phyloP scores from a whole-genome alignment of 768 basidiomycete genomes.

The Tylopilus intermedius region DNA sequence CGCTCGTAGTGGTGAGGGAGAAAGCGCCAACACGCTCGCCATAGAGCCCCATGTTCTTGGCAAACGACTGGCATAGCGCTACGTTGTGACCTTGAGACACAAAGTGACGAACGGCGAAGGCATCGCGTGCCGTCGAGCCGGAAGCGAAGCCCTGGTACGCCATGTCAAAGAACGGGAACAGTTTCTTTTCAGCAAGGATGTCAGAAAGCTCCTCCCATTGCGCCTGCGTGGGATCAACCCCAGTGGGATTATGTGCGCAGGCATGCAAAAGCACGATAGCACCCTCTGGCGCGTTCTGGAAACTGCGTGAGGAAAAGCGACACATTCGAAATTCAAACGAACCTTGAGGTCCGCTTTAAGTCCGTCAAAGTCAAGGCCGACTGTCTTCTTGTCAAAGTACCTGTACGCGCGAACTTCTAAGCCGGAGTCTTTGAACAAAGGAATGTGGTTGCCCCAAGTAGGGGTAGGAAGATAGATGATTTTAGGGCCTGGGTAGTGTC shows the following conservation, averaged over 20 bases:
- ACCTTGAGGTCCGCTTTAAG: conserved; percentile 85
- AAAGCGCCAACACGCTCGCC: conserved; percentile 98
- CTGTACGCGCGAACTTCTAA: conserved; percentile 89
- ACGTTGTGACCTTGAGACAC: conserved; percentile 85
- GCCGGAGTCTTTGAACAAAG: conserved; percentile 90
- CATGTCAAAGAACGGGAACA: conserved; percentile 99
- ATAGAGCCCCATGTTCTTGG: conserved; percentile 99
- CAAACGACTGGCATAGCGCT: conserved; percentile 91
- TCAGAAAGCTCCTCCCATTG: conserved; percentile 93
- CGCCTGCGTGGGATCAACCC: conserved; percentile 87
- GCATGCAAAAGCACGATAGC: conserved; percentile 91
- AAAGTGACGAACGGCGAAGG: conserved; percentile 93
- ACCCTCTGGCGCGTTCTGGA: conserved; percentile 62
- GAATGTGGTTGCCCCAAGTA: conserved; percentile 97
- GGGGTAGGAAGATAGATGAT: conserved; percentile 88
- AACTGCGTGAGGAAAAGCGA: conserved; percentile 10
- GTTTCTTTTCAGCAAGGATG: conserved; percentile 78
- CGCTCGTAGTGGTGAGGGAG: conserved; percentile 66
- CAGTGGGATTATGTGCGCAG: conserved; percentile 99
- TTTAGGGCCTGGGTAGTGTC: conserved; percentile 83
- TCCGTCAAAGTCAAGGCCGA: conserved; percentile 88
- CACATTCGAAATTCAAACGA: conserved; percentile 19
- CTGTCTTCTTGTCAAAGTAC: conserved; percentile 90
- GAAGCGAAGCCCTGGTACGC: conserved; percentile 99
- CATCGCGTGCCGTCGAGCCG: conserved; percentile 84